phyloP scores from a whole-genome alignment of 2,329 filamentous ascomycete genomes.

The Chalaropsis thielavioides region DNA sequence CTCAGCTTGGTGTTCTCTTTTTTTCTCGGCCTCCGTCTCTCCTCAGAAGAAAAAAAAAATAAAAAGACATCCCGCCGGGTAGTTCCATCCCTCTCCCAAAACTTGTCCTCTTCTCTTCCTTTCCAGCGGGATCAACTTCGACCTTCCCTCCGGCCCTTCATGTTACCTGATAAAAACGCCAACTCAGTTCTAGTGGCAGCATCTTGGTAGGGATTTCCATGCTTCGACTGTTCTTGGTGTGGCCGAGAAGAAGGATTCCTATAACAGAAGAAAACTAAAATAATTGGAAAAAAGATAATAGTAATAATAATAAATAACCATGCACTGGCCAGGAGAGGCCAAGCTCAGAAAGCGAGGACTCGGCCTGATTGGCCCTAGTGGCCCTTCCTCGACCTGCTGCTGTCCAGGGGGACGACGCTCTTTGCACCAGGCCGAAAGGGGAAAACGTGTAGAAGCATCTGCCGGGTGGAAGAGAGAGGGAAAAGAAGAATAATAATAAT shows the following conservation, averaged over 20 bases:
- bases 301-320: neutral
- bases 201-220: neutral
- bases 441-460: conserved; percentile 2
- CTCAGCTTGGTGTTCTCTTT: too few species aligned
- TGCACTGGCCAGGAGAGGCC: neutral
- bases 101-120: neutral
- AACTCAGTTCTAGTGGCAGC: neutral
- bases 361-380: neutral
- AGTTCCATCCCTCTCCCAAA: neutral
- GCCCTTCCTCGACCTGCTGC: neutral
- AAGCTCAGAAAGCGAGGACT: neutral
- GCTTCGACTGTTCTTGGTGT: neutral
- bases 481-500: neutral
- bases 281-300: neutral
- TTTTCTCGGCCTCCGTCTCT: too few species aligned
- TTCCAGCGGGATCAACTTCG: neutral
- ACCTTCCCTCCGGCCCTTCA: too few species aligned
- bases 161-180: conserved; percentile 7
- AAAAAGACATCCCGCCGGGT: neutral
- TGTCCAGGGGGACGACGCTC: neutral
- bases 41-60: too few species aligned
- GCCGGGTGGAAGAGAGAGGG: neutral
- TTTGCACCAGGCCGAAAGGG: neutral
- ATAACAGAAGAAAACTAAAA: neutral
- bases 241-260: neutral